phyloP scores from a whole-genome alignment of 2,329 filamentous ascomycete species.

The Claviceps sorghi region DNA sequence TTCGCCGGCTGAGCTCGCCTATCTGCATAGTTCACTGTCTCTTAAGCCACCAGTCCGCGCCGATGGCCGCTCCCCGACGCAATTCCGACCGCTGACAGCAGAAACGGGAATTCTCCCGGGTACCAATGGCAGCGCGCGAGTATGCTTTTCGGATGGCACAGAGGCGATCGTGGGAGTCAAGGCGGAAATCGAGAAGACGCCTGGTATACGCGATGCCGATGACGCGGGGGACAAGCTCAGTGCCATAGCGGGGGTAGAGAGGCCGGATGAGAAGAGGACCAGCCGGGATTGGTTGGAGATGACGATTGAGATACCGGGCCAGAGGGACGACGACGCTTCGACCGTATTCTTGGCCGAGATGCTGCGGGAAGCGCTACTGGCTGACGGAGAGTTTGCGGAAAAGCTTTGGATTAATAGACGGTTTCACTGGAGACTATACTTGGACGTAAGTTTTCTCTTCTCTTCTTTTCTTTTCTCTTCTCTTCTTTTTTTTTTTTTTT shows the following conservation, averaged over 20 bases:
- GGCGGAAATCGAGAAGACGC: conserved; percentile 74
- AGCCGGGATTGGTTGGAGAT: conserved; percentile 71
- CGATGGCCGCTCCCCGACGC: conserved; percentile 65
- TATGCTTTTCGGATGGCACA: conserved; percentile 89
- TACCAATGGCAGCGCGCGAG: conserved; percentile 81
- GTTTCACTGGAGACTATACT: conserved; percentile 93
- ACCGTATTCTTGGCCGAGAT: conserved; percentile 80
- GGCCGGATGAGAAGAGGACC: conserved; percentile 27
- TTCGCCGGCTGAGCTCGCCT: conserved; percentile 91
- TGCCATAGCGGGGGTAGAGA: conserved; percentile 22
- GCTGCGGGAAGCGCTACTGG: conserved; percentile 73
- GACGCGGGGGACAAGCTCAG: conserved; percentile 8
- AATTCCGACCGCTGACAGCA: conserved; percentile 82
- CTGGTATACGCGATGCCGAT: conserved; percentile 14
- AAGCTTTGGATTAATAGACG: conserved; percentile 74
- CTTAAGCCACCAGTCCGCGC: conserved; percentile 75
- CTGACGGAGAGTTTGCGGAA: conserved; percentile 52
- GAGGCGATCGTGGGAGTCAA: conserved; percentile 95
- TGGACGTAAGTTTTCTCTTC: conserved; percentile 54
- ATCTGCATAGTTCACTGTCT: conserved; percentile 76
- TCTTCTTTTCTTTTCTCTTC: not conserved
- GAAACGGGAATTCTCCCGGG: conserved; percentile 82
- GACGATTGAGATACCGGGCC: conserved; percentile 79
- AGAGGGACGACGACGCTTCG: conserved; percentile 78
- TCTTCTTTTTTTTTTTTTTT: not conserved